These are phyloP conservation scores for Acacia melanoxylon DNA, from an alignment of 306 rosid species.

Conservation along the genomic window DNA sequence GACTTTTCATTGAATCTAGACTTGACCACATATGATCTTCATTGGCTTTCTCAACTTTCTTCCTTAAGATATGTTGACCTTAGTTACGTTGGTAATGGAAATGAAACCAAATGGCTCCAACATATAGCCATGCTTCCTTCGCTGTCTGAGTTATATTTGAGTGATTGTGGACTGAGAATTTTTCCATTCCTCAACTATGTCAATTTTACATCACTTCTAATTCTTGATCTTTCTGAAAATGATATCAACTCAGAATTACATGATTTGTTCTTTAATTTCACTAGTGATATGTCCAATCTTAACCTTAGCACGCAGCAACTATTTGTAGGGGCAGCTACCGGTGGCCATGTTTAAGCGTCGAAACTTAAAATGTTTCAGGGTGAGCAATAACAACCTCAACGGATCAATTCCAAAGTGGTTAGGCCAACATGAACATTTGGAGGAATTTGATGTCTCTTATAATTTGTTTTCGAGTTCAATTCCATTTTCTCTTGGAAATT, in stretches of 20 bases:
- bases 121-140: background rate
- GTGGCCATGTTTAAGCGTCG: no score
- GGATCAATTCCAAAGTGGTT: background rate
- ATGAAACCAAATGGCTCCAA: background rate
- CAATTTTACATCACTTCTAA: slow-evolving; percentile 23
- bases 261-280: background rate
- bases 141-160: background rate
- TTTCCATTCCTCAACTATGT: background rate
- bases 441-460: no score
- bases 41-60: background rate
- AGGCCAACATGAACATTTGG: no score
- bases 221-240: slow-evolving; percentile 21
- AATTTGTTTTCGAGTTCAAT: no score
- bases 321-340: no score
- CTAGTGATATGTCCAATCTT: background rate
- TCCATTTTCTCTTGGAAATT: background rate
- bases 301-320: no score
- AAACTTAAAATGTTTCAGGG: no score
- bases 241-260: slow-evolving; percentile 14
- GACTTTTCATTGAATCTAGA: no score
- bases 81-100: background rate
- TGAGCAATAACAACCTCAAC: no score
- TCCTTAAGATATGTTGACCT: background rate
- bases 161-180: background rate
- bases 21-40: background rate